Evolutionary conservation across 768 basidiomycete genomes (phyloP).

Genomic region (Leccinum longicurvipes): DNA sequence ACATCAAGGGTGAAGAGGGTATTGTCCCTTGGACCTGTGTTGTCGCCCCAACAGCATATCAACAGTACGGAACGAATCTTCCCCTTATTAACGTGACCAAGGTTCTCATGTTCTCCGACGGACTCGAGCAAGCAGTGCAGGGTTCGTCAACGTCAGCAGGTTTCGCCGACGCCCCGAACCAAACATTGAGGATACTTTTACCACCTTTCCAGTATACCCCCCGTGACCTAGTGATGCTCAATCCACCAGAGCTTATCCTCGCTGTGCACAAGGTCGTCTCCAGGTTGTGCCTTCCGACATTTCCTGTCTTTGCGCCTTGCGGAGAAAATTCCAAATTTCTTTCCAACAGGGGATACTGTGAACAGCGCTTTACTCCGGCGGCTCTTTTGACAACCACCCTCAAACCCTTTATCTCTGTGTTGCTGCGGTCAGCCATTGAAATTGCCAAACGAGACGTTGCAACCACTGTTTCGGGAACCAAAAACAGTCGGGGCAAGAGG

Average conservation of each 20-base stretch:
- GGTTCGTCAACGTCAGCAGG: slow-evolving; percentile 2
- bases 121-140: slow-evolving; percentile 15
- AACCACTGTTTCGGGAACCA: slow-evolving; percentile 18
- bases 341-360: slow-evolving; percentile 15
- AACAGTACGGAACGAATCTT: slow-evolving; percentile 14
- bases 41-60: slow-evolving; percentile 22
- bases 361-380: slow-evolving; percentile 32
- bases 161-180: not conserved
- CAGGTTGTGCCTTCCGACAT: slow-evolving; percentile 20
- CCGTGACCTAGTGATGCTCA: slow-evolving; percentile 20
- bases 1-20: slow-evolving; percentile 20
- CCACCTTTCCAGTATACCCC: slow-evolving; percentile 16
- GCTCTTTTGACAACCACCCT: slow-evolving; percentile 36
- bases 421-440: slow-evolving; percentile 34
- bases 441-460: slow-evolving; percentile 31
- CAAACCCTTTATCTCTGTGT: slow-evolving; percentile 31
- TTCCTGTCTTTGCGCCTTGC: slow-evolving; percentile 11
- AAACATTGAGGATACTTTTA: slow-evolving; percentile 1
- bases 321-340: slow-evolving; percentile 9
- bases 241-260: slow-evolving; percentile 29
- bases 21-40: slow-evolving; percentile 20
- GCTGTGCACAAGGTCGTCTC: slow-evolving; percentile 24
- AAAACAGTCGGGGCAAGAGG: slow-evolving; percentile 19
- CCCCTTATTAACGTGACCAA: slow-evolving; percentile 20
- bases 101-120: slow-evolving; percentile 13